Percentiles rank a stretch among this genome's conserved stretches.
phyloP scores from a whole-genome alignment of 1,139 yeast species.

The Magnusiomyces suaveolens region DNA sequence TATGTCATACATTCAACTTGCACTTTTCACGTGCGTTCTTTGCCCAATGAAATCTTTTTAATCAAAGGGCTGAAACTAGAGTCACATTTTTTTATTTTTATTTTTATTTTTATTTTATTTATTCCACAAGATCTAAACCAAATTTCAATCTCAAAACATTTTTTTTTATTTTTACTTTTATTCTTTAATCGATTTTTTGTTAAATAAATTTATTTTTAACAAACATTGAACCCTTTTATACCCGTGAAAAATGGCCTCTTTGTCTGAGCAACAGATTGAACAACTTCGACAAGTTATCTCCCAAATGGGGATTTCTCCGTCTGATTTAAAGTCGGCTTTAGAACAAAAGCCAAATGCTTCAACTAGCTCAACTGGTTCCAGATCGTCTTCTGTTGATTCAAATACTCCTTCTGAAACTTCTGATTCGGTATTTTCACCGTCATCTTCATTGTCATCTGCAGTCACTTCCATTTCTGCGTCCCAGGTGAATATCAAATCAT shows the following conservation, averaged over 20 bases:
- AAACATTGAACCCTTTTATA: not conserved
- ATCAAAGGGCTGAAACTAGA: too few species aligned
- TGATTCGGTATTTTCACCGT: too few species aligned
- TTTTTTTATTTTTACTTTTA: not conserved
- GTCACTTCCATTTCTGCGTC: too few species aligned
- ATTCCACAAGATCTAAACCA: not conserved
- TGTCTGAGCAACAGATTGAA: not conserved
- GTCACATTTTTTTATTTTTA: too few species aligned
- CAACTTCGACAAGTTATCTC: not conserved
- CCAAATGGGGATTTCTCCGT: not conserved
- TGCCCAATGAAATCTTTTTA: too few species aligned
- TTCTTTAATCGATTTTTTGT: not conserved
- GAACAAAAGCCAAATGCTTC: not conserved
- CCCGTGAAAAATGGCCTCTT: not conserved
- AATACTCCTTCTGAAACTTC: not conserved
- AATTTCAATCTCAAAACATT: not conserved
- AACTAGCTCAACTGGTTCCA: too few species aligned
- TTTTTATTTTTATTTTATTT: not conserved
- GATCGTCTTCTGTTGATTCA: too few species aligned
- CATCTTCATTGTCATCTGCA: not conserved
- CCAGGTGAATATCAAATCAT: too few species aligned
- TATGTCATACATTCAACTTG: too few species aligned
- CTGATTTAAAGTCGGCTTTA: not conserved
- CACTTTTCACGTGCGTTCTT: not conserved
- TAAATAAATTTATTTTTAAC: not conserved